Evolutionary conservation across 306 rosid genomes (phyloP).

Genomic region (Neltuma alba): DNA sequence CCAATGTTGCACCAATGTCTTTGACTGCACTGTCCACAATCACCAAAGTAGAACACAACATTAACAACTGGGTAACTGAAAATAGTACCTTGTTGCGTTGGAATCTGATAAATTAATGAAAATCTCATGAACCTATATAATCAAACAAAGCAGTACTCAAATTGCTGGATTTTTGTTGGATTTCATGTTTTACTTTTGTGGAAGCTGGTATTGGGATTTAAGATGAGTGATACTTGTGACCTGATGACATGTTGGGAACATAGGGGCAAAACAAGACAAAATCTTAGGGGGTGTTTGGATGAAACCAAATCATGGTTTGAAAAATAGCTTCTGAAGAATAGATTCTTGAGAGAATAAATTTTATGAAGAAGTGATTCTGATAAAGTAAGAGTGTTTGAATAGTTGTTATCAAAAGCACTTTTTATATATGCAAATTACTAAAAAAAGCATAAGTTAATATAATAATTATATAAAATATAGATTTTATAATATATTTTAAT

Average conservation of each 20-base stretch:
- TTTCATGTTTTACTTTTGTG: not conserved
- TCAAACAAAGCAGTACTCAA: not conserved
- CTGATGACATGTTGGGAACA: not conserved
- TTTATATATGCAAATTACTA: too few relatives aligned
- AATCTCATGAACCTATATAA: not conserved
- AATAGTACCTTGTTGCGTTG: not conserved
- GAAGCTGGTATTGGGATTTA: not conserved
- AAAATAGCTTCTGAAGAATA: too few relatives aligned
- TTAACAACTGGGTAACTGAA: not conserved
- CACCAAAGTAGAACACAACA: not conserved
- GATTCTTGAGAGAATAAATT: too few relatives aligned
- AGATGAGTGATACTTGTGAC: not conserved
- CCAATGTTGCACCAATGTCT: not conserved
- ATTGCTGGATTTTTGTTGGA: not conserved
- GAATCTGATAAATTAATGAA: not conserved
- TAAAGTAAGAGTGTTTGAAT: too few relatives aligned
- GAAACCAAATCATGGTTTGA: too few relatives aligned
- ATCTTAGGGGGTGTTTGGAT: too few relatives aligned
- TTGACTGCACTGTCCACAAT: not conserved
- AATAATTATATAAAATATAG: too few relatives aligned
- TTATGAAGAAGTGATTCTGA: too few relatives aligned
- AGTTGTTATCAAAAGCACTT: too few relatives aligned
- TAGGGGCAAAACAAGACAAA: not conserved
- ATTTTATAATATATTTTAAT: too few relatives aligned
- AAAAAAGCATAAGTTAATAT: too few relatives aligned